Base-by-base conservation (phyloP, 805 yeast genomes). In the Ogataea ramenticola region DNA sequence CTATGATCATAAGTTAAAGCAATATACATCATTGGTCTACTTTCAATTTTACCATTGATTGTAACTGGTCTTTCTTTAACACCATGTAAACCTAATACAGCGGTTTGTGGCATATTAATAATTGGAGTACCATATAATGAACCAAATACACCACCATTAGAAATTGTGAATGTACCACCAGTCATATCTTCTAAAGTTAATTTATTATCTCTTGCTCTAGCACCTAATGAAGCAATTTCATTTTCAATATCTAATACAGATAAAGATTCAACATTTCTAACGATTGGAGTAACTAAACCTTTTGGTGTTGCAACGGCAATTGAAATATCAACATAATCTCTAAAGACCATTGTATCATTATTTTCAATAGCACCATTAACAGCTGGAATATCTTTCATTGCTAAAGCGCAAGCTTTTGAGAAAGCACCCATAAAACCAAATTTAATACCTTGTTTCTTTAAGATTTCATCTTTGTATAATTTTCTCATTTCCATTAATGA, bases 11-110 rank as follows among this genome's bases (percentile, higher is more conserved):
- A 93, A 46, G 99, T 91, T 67, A 93, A 82, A 43, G 99, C 99
- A 60, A 93, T 72, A 79, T 93, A 93, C 99, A 93, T 93, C 98
- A 93, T 91, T 66, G 99, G 99, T 76, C 98, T 86, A 38, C 91
- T 78, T 55, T 86, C 99, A 56, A 93, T 77, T 76, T 91, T 90
- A 44, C 99, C 99, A 57, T 93, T 83, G 47, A 93, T 89, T 47
- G 91, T 91, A 48, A 93, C 96, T 38, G 98, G 93, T 76, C 98
- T 89, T 68, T 93, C 91, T 75, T 93, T 93, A 56, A 87, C 85
- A 68, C 97, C 98, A 61, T 93, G 99, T 63, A 93, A 79, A 57
- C 99, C 99, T 57, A 93, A 77, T 21, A 93, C 99, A 38, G 98
- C 97, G 47, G 96, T 89, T 74, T 93, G 99, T 44, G 99, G 99